These are phyloP conservation scores for Mortierella antarctica DNA, from an alignment of 192 early-diverging fungal genomes.

Conservation along the genomic window DNA sequence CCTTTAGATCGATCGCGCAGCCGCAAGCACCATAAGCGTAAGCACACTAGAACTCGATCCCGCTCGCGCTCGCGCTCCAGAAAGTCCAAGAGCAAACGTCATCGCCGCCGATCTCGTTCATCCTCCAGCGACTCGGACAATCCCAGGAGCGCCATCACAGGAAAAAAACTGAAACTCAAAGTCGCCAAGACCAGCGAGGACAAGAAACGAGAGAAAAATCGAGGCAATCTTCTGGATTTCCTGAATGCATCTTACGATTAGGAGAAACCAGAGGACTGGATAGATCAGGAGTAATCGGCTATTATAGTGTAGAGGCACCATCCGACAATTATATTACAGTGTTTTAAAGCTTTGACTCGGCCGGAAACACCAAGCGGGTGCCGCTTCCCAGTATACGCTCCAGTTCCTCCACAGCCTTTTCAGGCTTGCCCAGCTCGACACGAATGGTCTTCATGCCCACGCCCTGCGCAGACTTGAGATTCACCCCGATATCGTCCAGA, in stretches of 20 bases:
- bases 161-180: constrained; percentile 43
- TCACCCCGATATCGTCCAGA: constrained; percentile 87
- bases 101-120: constrained; percentile 27
- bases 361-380: constrained; percentile 7
- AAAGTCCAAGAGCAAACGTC: constrained; percentile 40
- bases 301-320: background rate
- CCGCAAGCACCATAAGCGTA: constrained; percentile 27
- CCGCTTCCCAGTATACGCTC: constrained; percentile 50
- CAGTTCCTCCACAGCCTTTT: constrained; percentile 63
- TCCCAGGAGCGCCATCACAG: constrained; percentile 36
- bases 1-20: constrained; percentile 19
- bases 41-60: constrained; percentile 13
- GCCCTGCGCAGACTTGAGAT: constrained; percentile 74
- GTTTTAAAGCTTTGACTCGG: constrained; percentile 15
- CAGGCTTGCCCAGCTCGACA: constrained; percentile 62
- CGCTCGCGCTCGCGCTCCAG: constrained; percentile 29
- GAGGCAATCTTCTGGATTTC: constrained; percentile 44
- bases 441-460: constrained; percentile 81
- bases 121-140: constrained; percentile 44
- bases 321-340: background rate
- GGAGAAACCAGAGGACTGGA: background rate
- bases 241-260: constrained; percentile 45
- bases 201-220: constrained; percentile 50
- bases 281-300: background rate
- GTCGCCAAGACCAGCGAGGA: constrained; percentile 43